Evolutionary conservation across 257 asterid species (phyloP), one percentile per base, ranked within the genome.

Genomic region (Capsicum baccatum): DNA sequence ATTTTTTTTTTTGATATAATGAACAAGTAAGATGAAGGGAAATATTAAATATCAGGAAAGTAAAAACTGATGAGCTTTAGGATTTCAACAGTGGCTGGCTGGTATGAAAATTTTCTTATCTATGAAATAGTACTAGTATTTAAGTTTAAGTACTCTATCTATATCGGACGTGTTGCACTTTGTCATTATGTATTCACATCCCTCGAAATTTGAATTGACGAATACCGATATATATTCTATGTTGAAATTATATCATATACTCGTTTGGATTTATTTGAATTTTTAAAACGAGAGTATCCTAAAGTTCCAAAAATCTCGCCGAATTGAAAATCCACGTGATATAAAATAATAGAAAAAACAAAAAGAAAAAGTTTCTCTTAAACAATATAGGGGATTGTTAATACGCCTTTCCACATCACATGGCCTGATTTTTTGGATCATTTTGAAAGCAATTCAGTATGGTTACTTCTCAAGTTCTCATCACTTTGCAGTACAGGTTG

Each of bases 11-110:
- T 26, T 26, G 33, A 26, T 26, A 26, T 26, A 26, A 26, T 26
- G 33, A 26, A 26, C 33, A 26, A 26, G 33, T 26, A 26, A 26
- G 2, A 26, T 26, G 2, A 26, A 26, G 33, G 33, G 33, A 26
- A 26, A 26, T 26, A 26, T 26, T 26, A 26, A 26, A 26, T 26
- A 26, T 39, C 52, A 9, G 13, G 9, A n/a, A 17, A 70, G 16
- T 70, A 42, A 70, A 70, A 70, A 12, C 56, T 70, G 57, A 70
- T 17, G 35, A 70, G 37, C 81, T 76, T 76, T 21, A 5, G 9
- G 10, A 76, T 52, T 74, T 76, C 81, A 76, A 26, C 48, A 52
- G 81, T 76, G 81, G 81, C 63, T 76, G 63, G 63, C 81, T 52
- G 21, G 62, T 52, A 21, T 74, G 17, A 13, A 5, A 52, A 14